Evolutionary conservation across 805 yeast species (phyloP).

Genomic region (Ogataea paraovalis): DNA sequence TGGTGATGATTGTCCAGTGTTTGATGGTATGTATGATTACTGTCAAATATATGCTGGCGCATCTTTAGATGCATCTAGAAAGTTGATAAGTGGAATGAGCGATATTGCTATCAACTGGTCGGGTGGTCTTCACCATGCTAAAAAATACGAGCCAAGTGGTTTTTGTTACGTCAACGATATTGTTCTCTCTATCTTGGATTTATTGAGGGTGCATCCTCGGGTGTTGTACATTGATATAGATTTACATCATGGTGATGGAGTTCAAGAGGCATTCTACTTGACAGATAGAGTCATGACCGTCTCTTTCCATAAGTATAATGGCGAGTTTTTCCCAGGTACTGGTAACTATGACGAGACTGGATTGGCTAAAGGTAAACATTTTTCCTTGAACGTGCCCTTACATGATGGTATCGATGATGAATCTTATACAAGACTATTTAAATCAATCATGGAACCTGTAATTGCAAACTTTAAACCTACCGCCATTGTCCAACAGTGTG

Average conservation of each 20-base stretch:
- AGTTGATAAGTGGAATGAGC: constrained; percentile 78
- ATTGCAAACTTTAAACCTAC: constrained; percentile 91
- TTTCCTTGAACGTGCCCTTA: constrained; percentile 85
- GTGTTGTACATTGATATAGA: constrained; percentile 93
- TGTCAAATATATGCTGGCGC: constrained; percentile 90
- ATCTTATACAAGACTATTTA: constrained; percentile 68
- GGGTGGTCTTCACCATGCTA: constrained; percentile 96
- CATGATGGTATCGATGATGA: constrained; percentile 96
- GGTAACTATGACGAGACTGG: constrained; percentile 91
- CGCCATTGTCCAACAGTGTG: constrained; percentile 93
- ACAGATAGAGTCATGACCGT: constrained; percentile 97
- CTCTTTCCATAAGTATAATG: constrained; percentile 88
- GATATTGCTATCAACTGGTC: constrained; percentile 96
- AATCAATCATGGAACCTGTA: constrained; percentile 85
- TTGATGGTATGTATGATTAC: constrained; percentile 92
- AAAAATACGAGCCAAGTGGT: constrained; percentile 90
- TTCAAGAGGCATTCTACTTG: constrained; percentile 92
- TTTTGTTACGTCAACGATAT: constrained; percentile 95
- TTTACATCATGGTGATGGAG: constrained; percentile 97
- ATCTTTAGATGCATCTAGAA: constrained; percentile 86
- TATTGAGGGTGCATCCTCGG: constrained; percentile 84
- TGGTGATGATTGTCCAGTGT: constrained; percentile 92
- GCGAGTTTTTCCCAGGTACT: constrained; percentile 96
- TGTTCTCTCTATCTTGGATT: constrained; percentile 80
- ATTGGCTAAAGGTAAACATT: constrained; percentile 82